Base-by-base conservation (phyloP, 208 protist species). In the Porcisia deanei region DNA sequence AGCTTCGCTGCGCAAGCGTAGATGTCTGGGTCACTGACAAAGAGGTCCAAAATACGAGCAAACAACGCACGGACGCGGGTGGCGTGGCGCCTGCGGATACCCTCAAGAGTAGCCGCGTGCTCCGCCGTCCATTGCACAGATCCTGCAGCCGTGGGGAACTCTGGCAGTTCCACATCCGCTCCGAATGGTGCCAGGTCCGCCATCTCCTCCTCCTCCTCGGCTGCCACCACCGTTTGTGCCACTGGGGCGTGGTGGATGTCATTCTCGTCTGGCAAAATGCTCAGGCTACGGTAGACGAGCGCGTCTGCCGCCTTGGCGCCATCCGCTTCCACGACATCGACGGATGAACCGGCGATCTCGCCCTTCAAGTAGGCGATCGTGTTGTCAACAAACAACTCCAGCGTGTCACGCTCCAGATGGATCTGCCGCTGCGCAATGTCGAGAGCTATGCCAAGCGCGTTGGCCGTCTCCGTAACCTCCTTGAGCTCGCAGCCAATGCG, bases 381-480 rank as follows among this genome's bases (percentile, higher is more conserved):
- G 83, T 93, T 92, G 47, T 85, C 81, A 3, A 95, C 91, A 74
- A 95, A 97, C 47, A 77, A 78, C 63, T 92, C 77, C 75, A 97
- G 73, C 39, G 90, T 89, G 25, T 54, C 73, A 12, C 84, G 74
- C 12, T 97, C 92, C 41, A 96, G 83, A 45, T 79, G 75, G 41
- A 94, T 81, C 34, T 91, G 53, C 8, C 94, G 91, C 76, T 94
- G 83, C 30, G 85, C 92, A 71, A 97, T 94, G 20, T 91, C 85
- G 6, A 97, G 84, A 0, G 87, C 63, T n/a, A 92, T 91, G 80
- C 86, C 81, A 16, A 97, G 81, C 30, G 94, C 89, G 76, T 96
- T 89, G 3, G 93, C 94, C 58, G 92, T 88, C 82, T 95, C 91
- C 14, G 83, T 86, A 65, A 97, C 91, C 77, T 98, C 95, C 63